Evolutionary conservation across 352 stramenopile species (phyloP).

Genomic region (Pythium apleroticum): DNA sequence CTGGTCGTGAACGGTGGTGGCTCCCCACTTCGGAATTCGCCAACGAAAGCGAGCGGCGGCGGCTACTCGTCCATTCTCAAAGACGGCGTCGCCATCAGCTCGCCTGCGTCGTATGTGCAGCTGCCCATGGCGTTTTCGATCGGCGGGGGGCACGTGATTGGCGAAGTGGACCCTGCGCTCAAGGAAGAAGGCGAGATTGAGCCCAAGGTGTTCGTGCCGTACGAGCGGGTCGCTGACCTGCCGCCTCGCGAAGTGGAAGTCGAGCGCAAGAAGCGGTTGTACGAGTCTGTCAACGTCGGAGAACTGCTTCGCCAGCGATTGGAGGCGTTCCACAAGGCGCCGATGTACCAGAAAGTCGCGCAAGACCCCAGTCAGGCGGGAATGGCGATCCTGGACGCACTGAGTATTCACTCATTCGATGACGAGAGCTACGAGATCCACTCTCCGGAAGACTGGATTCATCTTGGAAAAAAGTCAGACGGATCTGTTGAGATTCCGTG

Average conservation of each 20-base stretch:
- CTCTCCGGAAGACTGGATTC: slow-evolving; percentile 61
- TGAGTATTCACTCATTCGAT: slow-evolving; percentile 75
- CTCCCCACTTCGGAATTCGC: slow-evolving; percentile 24
- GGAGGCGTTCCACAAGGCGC: slow-evolving; percentile 31
- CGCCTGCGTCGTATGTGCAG: slow-evolving; percentile 30
- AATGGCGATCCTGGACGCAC: slow-evolving; percentile 47
- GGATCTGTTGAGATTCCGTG: slow-evolving; percentile 65
- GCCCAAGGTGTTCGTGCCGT: slow-evolving; percentile 53
- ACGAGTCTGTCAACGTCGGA: slow-evolving; percentile 38
- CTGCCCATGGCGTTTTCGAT: slow-evolving; percentile 30
- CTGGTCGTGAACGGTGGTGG: slow-evolving; percentile 12
- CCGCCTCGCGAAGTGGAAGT: slow-evolving; percentile 49
- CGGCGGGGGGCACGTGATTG: slow-evolving; percentile 27
- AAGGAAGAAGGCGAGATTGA: slow-evolving; percentile 43
- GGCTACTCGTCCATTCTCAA: slow-evolving; percentile 10
- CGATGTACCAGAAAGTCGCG: slow-evolving; percentile 32
- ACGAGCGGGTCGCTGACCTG: slow-evolving; percentile 33
- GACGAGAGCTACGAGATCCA: slow-evolving; percentile 82
- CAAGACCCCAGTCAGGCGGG: slow-evolving; percentile 35
- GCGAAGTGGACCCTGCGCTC: slow-evolving; percentile 26
- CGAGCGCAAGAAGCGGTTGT: slow-evolving; percentile 43
- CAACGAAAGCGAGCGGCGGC: slow-evolving; percentile 11
- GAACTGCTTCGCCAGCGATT: slow-evolving; percentile 33
- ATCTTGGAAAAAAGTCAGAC: slow-evolving; percentile 44
- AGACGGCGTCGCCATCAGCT: slow-evolving; percentile 21